phyloP scores from a whole-genome alignment of 805 yeast species.

The Grigorovia yakushimaensis region DNA sequence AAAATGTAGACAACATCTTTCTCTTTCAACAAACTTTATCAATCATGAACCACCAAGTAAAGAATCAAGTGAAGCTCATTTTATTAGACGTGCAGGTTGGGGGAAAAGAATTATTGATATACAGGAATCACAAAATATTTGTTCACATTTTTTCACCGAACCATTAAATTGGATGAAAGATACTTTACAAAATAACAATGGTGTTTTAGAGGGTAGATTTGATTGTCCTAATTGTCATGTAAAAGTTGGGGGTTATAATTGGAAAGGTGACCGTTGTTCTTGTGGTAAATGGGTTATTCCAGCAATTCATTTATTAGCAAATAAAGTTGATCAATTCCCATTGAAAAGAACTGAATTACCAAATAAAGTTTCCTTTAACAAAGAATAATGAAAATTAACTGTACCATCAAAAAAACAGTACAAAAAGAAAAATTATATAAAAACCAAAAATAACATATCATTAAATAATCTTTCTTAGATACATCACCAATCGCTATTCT shows the following conservation, averaged over 20 bases:
- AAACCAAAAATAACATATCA: neutral
- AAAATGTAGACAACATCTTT: conserved; percentile 66
- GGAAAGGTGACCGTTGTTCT: conserved; percentile 91
- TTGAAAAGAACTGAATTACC: conserved; percentile 14
- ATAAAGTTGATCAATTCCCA: conserved; percentile 64
- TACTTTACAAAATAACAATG: conserved; percentile 53
- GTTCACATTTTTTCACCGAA: conserved; percentile 83
- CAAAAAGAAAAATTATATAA: neutral
- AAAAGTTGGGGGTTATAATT: conserved; percentile 84
- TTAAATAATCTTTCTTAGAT: no score
- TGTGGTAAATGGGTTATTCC: conserved; percentile 97
- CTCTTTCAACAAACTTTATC: conserved; percentile 51
- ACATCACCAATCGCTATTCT: conserved; percentile 1
- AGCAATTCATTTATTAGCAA: conserved; percentile 69
- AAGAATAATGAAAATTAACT: no score
- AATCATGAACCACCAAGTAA: conserved; percentile 58
- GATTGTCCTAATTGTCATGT: conserved; percentile 74
- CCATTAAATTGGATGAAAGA: conserved; percentile 88
- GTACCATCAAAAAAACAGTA: no score
- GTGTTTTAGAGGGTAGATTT: conserved; percentile 75
- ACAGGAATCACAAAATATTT: conserved; percentile 45
- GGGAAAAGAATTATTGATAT: conserved; percentile 50
- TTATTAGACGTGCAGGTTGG: conserved; percentile 53
- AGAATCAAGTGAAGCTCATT: conserved; percentile 55
- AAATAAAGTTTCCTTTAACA: conserved; percentile 17